These are phyloP conservation scores for Cicer judaicum DNA, from an alignment of 306 rosid genomes.

Conservation along the genomic window DNA sequence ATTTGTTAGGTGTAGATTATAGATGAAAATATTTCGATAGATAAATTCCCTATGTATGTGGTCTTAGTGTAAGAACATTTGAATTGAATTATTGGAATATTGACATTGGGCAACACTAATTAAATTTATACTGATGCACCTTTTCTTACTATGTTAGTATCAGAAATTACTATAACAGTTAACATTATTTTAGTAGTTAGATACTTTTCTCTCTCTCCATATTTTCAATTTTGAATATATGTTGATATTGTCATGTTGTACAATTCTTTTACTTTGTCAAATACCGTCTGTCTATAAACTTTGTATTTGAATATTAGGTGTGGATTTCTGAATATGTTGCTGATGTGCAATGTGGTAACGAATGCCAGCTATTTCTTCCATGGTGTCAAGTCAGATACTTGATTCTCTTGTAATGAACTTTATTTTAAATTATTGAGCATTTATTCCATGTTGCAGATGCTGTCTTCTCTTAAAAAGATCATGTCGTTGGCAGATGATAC, in stretches of 20 bases:
- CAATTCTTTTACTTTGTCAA: constrained; percentile 1
- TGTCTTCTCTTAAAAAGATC: constrained; percentile 76
- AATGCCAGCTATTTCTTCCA: constrained; percentile 24
- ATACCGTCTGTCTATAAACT: constrained; percentile 9
- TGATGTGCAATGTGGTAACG: constrained; percentile 13
- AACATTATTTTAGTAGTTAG: background rate
- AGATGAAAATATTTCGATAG: background rate
- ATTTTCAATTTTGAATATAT: background rate
- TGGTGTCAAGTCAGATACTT: constrained; percentile 14
- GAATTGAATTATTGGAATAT: background rate
- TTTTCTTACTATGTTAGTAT: background rate
- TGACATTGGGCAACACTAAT: background rate
- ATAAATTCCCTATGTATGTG: constrained; percentile 9
- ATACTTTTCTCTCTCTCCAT: background rate
- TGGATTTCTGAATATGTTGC: constrained; percentile 29
- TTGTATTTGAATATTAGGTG: constrained; percentile 36
- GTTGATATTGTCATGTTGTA: background rate
- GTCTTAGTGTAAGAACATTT: constrained; percentile 23
- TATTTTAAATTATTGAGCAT: constrained; percentile 21
- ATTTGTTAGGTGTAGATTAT: background rate
- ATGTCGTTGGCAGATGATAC: constrained; percentile 79
- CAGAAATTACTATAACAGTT: background rate
- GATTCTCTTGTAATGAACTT: constrained; percentile 5
- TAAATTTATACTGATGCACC: background rate
- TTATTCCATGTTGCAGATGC: constrained; percentile 68